Base-by-base conservation (phyloP, 495 filamentous ascomycete genomes). In the Saxispiralis lemnorum region DNA sequence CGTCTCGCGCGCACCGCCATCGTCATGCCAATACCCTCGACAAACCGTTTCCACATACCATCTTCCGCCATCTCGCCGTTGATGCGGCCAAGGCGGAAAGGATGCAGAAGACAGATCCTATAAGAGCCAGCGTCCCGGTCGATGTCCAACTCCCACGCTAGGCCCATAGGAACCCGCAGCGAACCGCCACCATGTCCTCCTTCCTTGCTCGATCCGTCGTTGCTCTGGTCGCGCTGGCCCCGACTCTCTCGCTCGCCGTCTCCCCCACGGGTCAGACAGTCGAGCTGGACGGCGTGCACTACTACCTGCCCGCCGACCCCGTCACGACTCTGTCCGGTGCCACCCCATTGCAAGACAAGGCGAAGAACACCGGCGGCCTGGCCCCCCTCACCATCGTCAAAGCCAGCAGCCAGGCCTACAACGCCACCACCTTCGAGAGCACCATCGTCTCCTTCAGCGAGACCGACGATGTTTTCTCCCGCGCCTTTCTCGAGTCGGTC, bases 391-490 rank as follows among this genome's bases (percentile, higher is more conserved):
- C 58, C 2, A 52, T 57, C 14, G 21, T 57, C 35, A 47, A 37
- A 6, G 48, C 54, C 5, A 36, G 16, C 20, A 21, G 33, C 21
- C n/a, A 37, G 1, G 32, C 10, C 19, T 45, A 28, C 24, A 42
- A 16, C 17, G 39, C 10, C 39, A 38, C 36, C 36, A 39, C 49
- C 21, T 44, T 52, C 11, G 5, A 19, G n/a, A 34, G 11, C 11
- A 33, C 35, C 15, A 39, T 45, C 19, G n/a, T 46, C 6, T 47
- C 36, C 5, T 56, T 41, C 38, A 45, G 30, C 6, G 41, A 24
- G 10, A 13, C 13, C 7, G 58, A 59, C 38, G 58, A 59, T 51
- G 56, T 61, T 7, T 59, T 54, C 41, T 52, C 53, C 19, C 36
- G 41, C 39, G 56, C 44, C n/a, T 61, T 61, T 33, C 38, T 56